phyloP scores from a whole-genome alignment of 306 rosid genomes.

The Lablab purpureus region DNA sequence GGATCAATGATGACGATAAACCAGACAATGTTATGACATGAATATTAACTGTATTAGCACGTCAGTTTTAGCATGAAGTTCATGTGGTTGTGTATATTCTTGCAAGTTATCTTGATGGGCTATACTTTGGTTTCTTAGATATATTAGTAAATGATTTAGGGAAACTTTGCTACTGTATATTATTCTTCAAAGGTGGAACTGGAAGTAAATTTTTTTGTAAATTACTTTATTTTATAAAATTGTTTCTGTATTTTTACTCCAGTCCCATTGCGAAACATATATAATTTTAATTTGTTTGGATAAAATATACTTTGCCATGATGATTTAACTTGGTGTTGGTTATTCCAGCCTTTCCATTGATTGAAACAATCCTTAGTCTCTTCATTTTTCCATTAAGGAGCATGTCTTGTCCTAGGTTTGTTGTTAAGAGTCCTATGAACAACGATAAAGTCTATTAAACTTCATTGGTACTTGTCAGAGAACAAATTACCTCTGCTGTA shows the following conservation, averaged over 20 bases:
- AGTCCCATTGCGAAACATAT: background rate
- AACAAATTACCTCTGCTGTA: constrained; percentile 20
- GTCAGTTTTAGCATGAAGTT: background rate
- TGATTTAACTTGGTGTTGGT: constrained; percentile 16
- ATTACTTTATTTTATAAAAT: background rate
- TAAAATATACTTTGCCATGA: background rate
- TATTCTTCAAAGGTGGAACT: background rate
- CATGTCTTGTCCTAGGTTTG: constrained; percentile 5
- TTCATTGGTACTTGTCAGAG: constrained; percentile 24
- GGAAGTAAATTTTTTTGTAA: background rate
- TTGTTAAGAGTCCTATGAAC: constrained; percentile 20
- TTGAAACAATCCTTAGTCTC: constrained; percentile 4
- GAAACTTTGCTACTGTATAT: background rate
- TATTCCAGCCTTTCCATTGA: background rate
- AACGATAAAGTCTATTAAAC: background rate
- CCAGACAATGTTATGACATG: background rate
- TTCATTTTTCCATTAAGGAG: constrained; percentile 33
- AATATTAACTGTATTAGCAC: background rate
- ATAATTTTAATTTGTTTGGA: background rate
- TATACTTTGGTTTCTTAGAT: background rate
- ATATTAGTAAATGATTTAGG: background rate
- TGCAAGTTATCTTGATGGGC: background rate
- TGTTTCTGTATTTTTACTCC: background rate
- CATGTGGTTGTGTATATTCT: background rate
- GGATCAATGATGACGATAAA: background rate